Percentiles rank a stretch among this genome's conserved stretches.
These are phyloP conservation scores for Phytophthora hibernalis DNA, from an alignment of 352 stramenopile species.

Conservation along the genomic window DNA sequence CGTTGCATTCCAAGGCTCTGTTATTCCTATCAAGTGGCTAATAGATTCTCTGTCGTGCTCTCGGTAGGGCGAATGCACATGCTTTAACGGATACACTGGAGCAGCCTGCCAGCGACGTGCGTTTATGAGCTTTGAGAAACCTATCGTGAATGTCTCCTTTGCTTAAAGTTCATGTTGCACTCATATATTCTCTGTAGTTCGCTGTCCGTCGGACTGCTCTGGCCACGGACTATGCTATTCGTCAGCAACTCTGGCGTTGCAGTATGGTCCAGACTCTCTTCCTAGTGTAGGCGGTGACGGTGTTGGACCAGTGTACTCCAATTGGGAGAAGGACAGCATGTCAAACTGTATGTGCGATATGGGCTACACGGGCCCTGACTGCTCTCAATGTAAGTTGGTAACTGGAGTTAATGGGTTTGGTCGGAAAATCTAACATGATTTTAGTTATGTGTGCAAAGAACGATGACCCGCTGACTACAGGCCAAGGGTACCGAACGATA, in stretches of 20 bases:
- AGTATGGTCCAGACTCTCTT: constrained; percentile 55
- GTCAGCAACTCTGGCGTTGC: constrained; percentile 49
- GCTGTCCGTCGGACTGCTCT: constrained; percentile 67
- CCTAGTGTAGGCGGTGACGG: constrained; percentile 48
- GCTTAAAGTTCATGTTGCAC: background rate
- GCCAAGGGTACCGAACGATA: constrained; percentile 70
- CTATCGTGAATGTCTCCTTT: background rate
- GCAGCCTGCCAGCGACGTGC: constrained; percentile 66
- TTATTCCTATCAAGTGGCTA: background rate
- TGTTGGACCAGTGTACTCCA: constrained; percentile 68
- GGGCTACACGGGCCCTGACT: constrained; percentile 86
- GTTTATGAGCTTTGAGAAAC: constrained; percentile 5
- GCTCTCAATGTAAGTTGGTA: constrained; percentile 66
- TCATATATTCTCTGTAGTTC: constrained; percentile 36
- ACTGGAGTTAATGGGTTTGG: background rate
- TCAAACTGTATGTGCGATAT: constrained; percentile 84
- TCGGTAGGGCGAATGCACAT: constrained; percentile 60
- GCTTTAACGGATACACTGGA: constrained; percentile 63
- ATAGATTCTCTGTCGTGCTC: background rate
- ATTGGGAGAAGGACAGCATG: constrained; percentile 88
- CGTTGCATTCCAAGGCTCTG: background rate
- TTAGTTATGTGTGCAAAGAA: constrained; percentile 88
- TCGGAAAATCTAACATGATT: background rate
- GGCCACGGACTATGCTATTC: constrained; percentile 72
- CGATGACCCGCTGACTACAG: constrained; percentile 83